Percentiles rank a stretch among this genome's conserved stretches.
Evolutionary conservation across 306 rosid genomes (phyloP).

Genomic region (Calophaca sinica): DNA sequence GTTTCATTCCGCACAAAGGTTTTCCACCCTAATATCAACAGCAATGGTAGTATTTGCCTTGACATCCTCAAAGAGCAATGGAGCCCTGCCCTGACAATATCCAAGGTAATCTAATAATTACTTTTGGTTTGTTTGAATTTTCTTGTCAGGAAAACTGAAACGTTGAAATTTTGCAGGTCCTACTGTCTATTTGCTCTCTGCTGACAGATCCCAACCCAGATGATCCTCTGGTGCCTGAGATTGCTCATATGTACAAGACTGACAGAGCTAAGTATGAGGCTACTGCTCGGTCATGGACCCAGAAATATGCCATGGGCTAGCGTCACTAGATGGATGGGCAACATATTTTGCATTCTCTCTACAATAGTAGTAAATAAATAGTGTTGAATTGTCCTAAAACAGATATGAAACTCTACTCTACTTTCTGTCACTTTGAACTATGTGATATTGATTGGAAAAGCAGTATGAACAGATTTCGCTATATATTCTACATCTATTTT

Average conservation of each 20-base stretch:
- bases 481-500: neutral
- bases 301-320: slow-evolving; percentile 50
- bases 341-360: slow-evolving; percentile 13
- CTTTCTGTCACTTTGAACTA: slow-evolving; percentile 19
- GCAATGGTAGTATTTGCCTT: slow-evolving; percentile 29
- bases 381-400: slow-evolving; percentile 30
- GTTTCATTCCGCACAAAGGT: slow-evolving; percentile 42
- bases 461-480: neutral
- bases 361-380: slow-evolving; percentile 39
- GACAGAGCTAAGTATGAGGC: slow-evolving; percentile 41
- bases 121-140: neutral
- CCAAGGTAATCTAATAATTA: neutral
- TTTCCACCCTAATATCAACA: slow-evolving; percentile 27
- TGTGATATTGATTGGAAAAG: neutral
- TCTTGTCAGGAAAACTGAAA: neutral
- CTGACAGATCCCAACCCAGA: slow-evolving; percentile 49
- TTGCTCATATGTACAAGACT: slow-evolving; percentile 48
- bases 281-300: slow-evolving; percentile 47
- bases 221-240: slow-evolving; percentile 49
- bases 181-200: slow-evolving; percentile 43
- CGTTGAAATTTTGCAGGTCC: slow-evolving; percentile 17
- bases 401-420: slow-evolving; percentile 13
- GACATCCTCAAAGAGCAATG: slow-evolving; percentile 33
- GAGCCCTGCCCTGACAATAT: slow-evolving; percentile 31
- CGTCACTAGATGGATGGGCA: neutral